Percentiles rank a stretch among this genome's conserved stretches.
Evolutionary conservation across 2,329 filamentous ascomycete genomes (phyloP).

Genomic region (Trichoderma endophyticum): DNA sequence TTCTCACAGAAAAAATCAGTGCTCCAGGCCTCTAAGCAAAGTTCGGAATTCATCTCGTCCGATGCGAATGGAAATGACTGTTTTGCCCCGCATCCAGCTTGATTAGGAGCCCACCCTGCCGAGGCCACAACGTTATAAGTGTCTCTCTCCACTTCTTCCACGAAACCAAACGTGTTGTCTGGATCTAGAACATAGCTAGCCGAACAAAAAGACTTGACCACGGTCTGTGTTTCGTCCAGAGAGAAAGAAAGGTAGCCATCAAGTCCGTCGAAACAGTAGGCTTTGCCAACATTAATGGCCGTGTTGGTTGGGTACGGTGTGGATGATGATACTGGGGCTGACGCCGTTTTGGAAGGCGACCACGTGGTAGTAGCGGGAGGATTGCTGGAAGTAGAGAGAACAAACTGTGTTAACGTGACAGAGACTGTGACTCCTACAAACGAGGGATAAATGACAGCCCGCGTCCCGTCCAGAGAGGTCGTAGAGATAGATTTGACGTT

Average conservation of each 20-base stretch:
- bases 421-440: background rate
- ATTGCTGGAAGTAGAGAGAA: background rate
- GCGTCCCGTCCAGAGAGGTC: background rate
- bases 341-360: background rate
- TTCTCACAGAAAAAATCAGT: too few species aligned
- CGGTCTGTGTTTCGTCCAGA: background rate
- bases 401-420: background rate
- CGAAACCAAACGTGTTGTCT: background rate
- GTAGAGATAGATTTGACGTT: background rate
- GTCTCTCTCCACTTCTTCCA: too few species aligned
- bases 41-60: too few species aligned
- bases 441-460: background rate
- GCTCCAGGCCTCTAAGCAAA: too few species aligned
- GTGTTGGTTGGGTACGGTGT: background rate
- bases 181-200: background rate
- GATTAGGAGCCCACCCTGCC: too few species aligned
- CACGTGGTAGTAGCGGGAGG: background rate
- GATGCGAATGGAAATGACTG: too few species aligned
- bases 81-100: too few species aligned
- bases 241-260: background rate
- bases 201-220: background rate
- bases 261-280: background rate
- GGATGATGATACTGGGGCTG: background rate
- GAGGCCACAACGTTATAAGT: too few species aligned
- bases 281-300: rapidly evolving